phyloP scores from a whole-genome alignment of 306 rosid species.

The Prosopis cineraria region DNA sequence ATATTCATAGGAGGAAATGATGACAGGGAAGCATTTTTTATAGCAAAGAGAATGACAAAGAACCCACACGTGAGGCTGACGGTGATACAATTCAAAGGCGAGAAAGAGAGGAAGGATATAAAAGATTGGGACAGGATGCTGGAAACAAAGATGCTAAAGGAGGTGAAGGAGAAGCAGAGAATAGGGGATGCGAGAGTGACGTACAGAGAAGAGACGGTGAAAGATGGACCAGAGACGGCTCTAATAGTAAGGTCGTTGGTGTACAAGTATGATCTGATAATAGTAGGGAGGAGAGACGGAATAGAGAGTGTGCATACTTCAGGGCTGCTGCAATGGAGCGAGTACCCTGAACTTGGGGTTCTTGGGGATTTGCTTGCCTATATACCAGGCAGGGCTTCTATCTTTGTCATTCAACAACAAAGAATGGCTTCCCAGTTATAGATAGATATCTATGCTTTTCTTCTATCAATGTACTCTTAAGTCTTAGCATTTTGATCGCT shows the following conservation, averaged over 20 bases:
- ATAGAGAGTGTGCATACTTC: conserved; percentile 44
- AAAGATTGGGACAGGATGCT: conserved; percentile 25
- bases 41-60: conserved; percentile 47
- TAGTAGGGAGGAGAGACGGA: conserved; percentile 62
- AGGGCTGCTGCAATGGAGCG: conserved; percentile 71
- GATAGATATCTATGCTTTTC: no score
- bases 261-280: conserved; percentile 48
- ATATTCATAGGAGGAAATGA: conserved; percentile 75
- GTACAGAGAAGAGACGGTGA: conserved; percentile 44
- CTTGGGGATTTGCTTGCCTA: conserved; percentile 65
- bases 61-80: conserved; percentile 43
- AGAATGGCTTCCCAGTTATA: conserved; percentile 19
- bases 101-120: neutral
- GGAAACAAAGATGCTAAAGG: conserved; percentile 40
- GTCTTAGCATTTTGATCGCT: no score
- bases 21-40: conserved; percentile 61
- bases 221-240: conserved; percentile 52
- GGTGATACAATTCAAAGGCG: conserved; percentile 35
- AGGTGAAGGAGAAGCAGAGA: neutral
- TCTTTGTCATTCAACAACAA: conserved; percentile 66
- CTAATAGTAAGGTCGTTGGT: conserved; percentile 37
- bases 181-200: conserved; percentile 8
- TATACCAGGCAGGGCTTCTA: conserved; percentile 49
- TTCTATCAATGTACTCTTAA: no score
- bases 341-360: conserved; percentile 69